phyloP scores from a whole-genome alignment of 2,329 filamentous ascomycete genomes.

The Pseudogymnoascus pannorum region DNA sequence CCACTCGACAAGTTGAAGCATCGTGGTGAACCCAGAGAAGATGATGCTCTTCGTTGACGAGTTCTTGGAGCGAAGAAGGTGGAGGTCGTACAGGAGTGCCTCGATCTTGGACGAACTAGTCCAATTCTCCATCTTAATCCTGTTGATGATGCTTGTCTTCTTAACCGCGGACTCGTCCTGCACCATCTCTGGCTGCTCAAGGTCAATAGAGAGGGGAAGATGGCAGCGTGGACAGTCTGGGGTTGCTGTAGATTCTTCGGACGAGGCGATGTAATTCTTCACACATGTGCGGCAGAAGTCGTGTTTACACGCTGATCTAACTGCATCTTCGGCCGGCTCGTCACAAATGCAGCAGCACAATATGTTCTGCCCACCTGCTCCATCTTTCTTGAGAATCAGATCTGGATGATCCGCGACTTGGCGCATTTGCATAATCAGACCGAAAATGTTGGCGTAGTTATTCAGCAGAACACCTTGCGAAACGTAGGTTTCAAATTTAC shows the following conservation, averaged over 20 bases:
- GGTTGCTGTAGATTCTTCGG: conserved; percentile 53
- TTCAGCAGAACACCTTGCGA: conserved; percentile 89
- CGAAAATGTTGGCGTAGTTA: conserved; percentile 98
- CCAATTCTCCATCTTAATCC: conserved; percentile 98
- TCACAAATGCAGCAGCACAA: conserved; percentile 93
- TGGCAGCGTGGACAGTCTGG: conserved; percentile 86
- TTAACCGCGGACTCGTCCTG: conserved; percentile 82
- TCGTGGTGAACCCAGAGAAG: conserved; percentile 94
- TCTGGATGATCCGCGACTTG: conserved; percentile 97
- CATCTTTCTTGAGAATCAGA: conserved; percentile 81
- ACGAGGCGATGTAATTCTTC: conserved; percentile 71
- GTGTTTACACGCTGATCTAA: conserved; percentile 86
- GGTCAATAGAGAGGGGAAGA: conserved; percentile 80
- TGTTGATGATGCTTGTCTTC: conserved; percentile 96
- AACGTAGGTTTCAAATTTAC: conserved; percentile 93
- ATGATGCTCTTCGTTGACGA: conserved; percentile 95
- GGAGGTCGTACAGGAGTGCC: conserved; percentile 87
- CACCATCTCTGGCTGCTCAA: conserved; percentile 91
- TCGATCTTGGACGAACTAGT: conserved; percentile 98
- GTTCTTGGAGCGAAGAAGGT: conserved; percentile 85
- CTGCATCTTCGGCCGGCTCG: conserved; percentile 89
- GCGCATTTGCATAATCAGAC: conserved; percentile 98
- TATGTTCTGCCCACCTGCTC: conserved; percentile 79
- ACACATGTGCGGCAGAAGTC: conserved; percentile 83
- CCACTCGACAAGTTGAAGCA: conserved; percentile 97